phyloP scores from a whole-genome alignment of 345 rosid species.

The Noccaea bulbosa region DNA sequence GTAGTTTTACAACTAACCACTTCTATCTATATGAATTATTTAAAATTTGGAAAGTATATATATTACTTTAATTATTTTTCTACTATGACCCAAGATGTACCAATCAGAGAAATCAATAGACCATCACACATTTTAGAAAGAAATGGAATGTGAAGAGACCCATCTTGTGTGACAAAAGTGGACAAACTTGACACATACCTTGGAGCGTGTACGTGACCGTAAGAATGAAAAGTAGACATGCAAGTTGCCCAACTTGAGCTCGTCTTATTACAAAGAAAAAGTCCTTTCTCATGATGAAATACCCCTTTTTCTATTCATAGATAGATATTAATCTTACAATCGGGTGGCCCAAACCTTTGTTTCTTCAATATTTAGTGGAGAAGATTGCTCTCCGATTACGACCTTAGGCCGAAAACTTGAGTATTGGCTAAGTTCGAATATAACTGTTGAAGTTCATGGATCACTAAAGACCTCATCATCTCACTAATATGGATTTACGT shows the following conservation, averaged over 20 bases:
- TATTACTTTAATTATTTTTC: background rate
- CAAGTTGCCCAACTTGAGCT: slow-evolving; percentile 44
- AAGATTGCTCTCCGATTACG: slow-evolving; percentile 33
- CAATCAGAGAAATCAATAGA: background rate
- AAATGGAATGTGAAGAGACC: slow-evolving; percentile 36
- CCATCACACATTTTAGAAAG: slow-evolving; percentile 14
- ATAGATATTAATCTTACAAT: slow-evolving; percentile 20
- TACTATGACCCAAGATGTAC: background rate
- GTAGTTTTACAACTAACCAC: background rate
- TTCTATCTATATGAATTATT: background rate
- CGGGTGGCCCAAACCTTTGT: slow-evolving; percentile 27
- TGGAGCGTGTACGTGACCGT: slow-evolving; percentile 31
- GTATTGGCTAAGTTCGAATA: slow-evolving; percentile 30
- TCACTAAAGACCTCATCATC: slow-evolving; percentile 13
- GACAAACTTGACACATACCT: slow-evolving; percentile 39
- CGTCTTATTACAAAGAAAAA: slow-evolving; percentile 37
- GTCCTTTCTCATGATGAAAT: slow-evolving; percentile 34
- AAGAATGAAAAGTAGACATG: slow-evolving; percentile 34
- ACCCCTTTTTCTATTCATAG: slow-evolving; percentile 1
- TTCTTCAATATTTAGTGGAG: slow-evolving; percentile 38
- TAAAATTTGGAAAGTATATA: background rate
- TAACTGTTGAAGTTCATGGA: slow-evolving; percentile 13
- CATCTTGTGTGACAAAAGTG: slow-evolving; percentile 33
- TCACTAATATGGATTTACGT: slow-evolving; percentile 21
- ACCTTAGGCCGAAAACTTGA: slow-evolving; percentile 30